Base-by-base conservation (phyloP, 2,329 filamentous ascomycete genomes). In the Helminthosporium solani region DNA sequence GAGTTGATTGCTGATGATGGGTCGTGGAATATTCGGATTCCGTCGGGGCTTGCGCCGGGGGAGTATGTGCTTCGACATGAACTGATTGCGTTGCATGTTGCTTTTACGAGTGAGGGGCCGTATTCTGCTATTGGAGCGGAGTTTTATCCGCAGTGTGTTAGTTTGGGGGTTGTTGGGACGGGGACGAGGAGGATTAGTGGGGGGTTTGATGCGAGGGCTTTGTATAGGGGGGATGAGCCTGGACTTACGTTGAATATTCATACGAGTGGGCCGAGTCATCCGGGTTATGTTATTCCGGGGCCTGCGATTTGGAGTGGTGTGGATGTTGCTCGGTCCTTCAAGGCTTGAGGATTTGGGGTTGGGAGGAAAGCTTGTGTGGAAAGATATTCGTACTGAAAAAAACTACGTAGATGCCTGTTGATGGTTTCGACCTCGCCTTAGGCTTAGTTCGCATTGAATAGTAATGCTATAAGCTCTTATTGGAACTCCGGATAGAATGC, bases 101-200 rank as follows among this genome's bases (percentile, higher is more conserved):
- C 72, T 3, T 52, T 60, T n/a, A 63, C 66, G 5, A 45, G 47
- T 9, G 47, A 40, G 8, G 57, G 75, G 1, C 54, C 60, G 2
- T 71, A 62, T 35, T 50, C 58, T 2, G 50, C 61, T 1, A 70
- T 73, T 40, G 75, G 75, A n/a, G 76, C 76, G 3, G 77, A 75
- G 69, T 73, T 70, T 61, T 79, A 75, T 59, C 75, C 70, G 30
- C 73, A 77, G 57, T 80, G 78, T 53, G 60, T 77, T 40, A 77
- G 75, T 58, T 54, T 78, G 16, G 57, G 72, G 45, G 65, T 79
- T 38, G 45, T 39, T n/a, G 74, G 75, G 18, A 60, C 63, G 20
- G 75, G 74, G 19, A n/a, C n/a, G n/a, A n/a, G 60, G 14, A 47
- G 58, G 11, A 63, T 67, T 4, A 42, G 54, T 14, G 73, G 73